These are phyloP conservation scores for Staphylotrichum tortipilum DNA, from an alignment of 495 filamentous ascomycete genomes.

Conservation along the genomic window DNA sequence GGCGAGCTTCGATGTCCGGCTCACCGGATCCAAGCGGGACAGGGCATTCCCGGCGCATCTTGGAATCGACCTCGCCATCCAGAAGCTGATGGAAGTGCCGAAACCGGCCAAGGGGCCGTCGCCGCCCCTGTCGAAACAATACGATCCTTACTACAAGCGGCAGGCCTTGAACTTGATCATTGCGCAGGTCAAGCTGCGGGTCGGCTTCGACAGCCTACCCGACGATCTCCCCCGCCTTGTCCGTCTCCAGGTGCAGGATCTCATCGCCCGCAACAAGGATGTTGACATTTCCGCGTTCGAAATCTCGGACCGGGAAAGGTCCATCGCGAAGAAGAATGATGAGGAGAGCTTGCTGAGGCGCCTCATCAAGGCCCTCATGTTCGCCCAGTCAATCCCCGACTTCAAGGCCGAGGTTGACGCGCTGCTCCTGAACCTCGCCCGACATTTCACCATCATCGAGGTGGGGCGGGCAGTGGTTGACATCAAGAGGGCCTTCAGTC, in stretches of 20 bases:
- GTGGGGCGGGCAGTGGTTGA: constrained; percentile 70
- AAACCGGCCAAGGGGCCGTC: constrained; percentile 40
- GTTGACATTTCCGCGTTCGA: constrained; percentile 54
- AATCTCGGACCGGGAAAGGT: constrained; percentile 66
- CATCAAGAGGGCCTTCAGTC: constrained; percentile 57
- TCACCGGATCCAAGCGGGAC: constrained; percentile 81
- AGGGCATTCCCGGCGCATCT: constrained; percentile 76
- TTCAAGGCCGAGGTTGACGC: constrained; percentile 61
- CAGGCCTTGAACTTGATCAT: constrained; percentile 82
- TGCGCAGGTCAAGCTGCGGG: constrained; percentile 77
- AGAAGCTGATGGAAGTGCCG: constrained; percentile 70
- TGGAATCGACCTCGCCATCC: constrained; percentile 81
- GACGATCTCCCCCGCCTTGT: constrained; percentile 81
- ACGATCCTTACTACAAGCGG: constrained; percentile 82
- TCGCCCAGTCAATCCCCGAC: constrained; percentile 73
- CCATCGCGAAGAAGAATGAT: constrained; percentile 72
- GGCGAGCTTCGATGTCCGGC: constrained; percentile 74
- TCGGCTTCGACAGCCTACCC: constrained; percentile 78
- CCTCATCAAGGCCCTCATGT: constrained; percentile 78
- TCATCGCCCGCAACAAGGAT: constrained; percentile 60
- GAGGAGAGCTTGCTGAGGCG: constrained; percentile 77
- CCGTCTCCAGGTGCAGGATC: constrained; percentile 79
- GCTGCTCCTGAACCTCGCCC: constrained; percentile 70
- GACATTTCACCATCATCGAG: constrained; percentile 89
- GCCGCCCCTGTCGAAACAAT: constrained; percentile 44